These are phyloP conservation scores for Periconia digitata DNA, from an alignment of 2,329 filamentous ascomycete genomes.

Conservation along the genomic window DNA sequence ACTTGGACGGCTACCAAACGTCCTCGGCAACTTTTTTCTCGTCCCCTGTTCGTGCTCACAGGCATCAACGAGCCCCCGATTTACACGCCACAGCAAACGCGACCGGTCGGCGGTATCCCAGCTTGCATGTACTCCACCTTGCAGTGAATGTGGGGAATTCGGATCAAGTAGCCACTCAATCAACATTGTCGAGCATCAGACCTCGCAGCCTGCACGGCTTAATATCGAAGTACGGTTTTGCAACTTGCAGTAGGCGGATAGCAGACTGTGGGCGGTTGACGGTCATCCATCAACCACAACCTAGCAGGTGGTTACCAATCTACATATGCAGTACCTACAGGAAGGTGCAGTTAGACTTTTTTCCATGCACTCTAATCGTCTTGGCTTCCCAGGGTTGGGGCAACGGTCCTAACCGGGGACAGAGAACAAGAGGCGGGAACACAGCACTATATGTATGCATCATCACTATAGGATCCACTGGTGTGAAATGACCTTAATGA, in stretches of 20 bases:
- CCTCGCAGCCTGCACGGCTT: no score
- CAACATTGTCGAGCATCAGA: not conserved
- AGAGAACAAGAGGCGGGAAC: not conserved
- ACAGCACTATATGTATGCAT: no score
- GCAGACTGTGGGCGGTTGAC: no score
- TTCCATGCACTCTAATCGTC: not conserved
- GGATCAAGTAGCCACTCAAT: not conserved
- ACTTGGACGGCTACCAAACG: not conserved
- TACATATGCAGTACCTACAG: not conserved
- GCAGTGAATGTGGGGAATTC: not conserved
- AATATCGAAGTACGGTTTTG: no score
- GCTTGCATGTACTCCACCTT: not conserved
- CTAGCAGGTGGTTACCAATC: no score
- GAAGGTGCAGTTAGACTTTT: not conserved
- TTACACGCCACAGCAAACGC: not conserved
- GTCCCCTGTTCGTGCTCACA: no score
- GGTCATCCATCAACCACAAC: not conserved
- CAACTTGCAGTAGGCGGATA: not conserved
- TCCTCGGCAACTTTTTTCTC: not conserved
- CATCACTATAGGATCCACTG: not conserved
- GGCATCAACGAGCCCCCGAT: not conserved
- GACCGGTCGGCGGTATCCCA: no score
- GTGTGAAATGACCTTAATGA: not conserved
- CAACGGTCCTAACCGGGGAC: no score
- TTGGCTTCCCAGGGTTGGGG: no score